A percentile compares a stretch with the other conserved stretches of the same genome.
These are phyloP conservation scores for Symmetrospora coprosmae DNA, from an alignment of 768 basidiomycete genomes.

Conservation along the genomic window DNA sequence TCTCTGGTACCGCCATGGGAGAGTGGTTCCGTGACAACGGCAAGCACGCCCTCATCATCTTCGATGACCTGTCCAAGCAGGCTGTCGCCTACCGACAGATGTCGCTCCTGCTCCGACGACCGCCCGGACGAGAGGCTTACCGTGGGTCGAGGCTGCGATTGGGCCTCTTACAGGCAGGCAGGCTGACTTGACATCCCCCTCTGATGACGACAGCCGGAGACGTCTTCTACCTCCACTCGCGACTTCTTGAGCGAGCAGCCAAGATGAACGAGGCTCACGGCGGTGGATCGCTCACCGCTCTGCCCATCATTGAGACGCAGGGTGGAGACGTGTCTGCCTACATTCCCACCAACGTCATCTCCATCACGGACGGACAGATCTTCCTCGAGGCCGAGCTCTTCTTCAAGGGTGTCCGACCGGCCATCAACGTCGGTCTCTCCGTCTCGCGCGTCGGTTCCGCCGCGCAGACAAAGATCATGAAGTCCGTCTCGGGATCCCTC, in stretches of 20 bases:
- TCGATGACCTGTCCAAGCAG: slow-evolving; percentile 99
- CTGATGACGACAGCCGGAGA: slow-evolving; percentile 39
- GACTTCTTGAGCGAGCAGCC: slow-evolving; percentile 98
- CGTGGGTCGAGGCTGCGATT: slow-evolving; percentile 54
- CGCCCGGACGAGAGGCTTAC: slow-evolving; percentile 99
- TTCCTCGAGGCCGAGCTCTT: slow-evolving; percentile 99
- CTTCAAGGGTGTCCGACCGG: slow-evolving; percentile 99
- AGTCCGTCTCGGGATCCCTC: slow-evolving; percentile 99
- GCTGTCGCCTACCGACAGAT: slow-evolving; percentile 99
- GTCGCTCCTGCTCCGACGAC: slow-evolving; percentile 98
- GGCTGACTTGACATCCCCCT: neutral
- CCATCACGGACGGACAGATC: slow-evolving; percentile 80
- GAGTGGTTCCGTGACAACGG: slow-evolving; percentile 99
- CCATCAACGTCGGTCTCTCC: slow-evolving; percentile 99
- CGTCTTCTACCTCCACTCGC: slow-evolving; percentile 99
- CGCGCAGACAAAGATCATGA: slow-evolving; percentile 99
- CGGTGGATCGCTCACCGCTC: slow-evolving; percentile 93
- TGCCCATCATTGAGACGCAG: slow-evolving; percentile 99
- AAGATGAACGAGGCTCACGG: slow-evolving; percentile 99
- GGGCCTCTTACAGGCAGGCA: slow-evolving; percentile 44
- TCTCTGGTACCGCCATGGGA: slow-evolving; percentile 99
- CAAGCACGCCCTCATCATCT: slow-evolving; percentile 98
- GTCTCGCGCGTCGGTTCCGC: slow-evolving; percentile 99
- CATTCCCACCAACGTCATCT: slow-evolving; percentile 83
- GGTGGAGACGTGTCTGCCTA: slow-evolving; percentile 99